These are phyloP conservation scores for Saprolegnia parasitica DNA, from an alignment of 352 stramenopile species.

Conservation along the genomic window DNA sequence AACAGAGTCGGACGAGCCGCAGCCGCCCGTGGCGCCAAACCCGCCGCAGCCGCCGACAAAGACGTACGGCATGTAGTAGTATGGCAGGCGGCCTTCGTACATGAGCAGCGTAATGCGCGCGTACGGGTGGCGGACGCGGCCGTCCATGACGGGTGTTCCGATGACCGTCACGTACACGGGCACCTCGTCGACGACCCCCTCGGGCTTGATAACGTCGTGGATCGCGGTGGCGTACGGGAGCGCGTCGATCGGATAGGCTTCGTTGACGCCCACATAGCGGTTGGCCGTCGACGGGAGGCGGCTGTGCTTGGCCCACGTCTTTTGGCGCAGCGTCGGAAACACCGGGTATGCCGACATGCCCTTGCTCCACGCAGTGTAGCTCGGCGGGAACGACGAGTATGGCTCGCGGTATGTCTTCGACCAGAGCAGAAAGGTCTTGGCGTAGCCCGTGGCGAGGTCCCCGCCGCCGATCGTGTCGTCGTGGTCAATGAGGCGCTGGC, in stretches of 20 bases:
- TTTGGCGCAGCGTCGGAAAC: neutral
- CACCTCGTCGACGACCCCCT: neutral
- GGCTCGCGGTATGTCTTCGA: slow-evolving; percentile 13
- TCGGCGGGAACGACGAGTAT: slow-evolving; percentile 24
- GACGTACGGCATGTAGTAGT: slow-evolving; percentile 8
- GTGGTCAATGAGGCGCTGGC: slow-evolving; percentile 5
- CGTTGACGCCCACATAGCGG: slow-evolving; percentile 18
- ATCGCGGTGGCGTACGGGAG: slow-evolving; percentile 10
- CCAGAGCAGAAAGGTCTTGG: slow-evolving; percentile 20
- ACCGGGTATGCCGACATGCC: neutral
- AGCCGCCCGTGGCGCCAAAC: neutral
- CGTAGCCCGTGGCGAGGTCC: slow-evolving; percentile 22
- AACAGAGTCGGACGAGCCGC: neutral
- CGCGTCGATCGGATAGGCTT: slow-evolving; percentile 19
- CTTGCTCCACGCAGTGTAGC: neutral
- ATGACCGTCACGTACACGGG: slow-evolving; percentile 25
- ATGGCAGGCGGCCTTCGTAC: slow-evolving; percentile 6
- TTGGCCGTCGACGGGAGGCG: neutral
- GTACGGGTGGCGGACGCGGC: slow-evolving; percentile 21
- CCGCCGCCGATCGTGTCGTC: slow-evolving; percentile 22
- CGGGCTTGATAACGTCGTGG: neutral
- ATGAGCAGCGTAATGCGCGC: slow-evolving; percentile 22
- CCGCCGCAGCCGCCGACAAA: slow-evolving; percentile 12
- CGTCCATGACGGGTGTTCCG: slow-evolving; percentile 28
- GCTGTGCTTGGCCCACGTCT: slow-evolving; percentile 16